Percentiles rank a stretch among this genome's conserved stretches.
phyloP scores from a whole-genome alignment of 2,329 filamentous ascomycete species.

The Ophiostoma australiae region DNA sequence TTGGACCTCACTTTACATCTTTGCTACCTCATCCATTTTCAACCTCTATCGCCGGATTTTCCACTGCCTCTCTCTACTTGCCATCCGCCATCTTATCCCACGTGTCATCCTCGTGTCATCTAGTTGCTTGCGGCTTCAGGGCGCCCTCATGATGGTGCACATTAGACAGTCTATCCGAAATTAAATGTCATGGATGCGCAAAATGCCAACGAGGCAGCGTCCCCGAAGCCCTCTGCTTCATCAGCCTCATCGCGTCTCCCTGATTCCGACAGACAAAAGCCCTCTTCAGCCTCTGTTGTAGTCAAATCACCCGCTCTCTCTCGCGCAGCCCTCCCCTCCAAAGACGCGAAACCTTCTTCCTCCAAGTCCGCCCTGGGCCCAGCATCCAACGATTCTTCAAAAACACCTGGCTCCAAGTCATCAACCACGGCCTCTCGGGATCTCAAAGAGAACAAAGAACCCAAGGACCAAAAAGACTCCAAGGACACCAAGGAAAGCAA shows the following conservation, averaged over 20 bases:
- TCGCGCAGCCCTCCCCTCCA: constrained; percentile 18
- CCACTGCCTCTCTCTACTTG: neutral
- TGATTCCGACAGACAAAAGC: constrained; percentile 36
- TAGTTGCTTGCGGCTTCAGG: constrained; percentile 28
- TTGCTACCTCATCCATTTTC: neutral
- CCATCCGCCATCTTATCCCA: neutral
- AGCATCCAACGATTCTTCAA: constrained; percentile 18
- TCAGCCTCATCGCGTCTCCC: constrained; percentile 39
- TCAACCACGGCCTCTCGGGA: constrained; percentile 33
- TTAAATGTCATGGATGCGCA: constrained; percentile 66
- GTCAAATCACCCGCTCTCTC: constrained; percentile 29
- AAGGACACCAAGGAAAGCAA: neutral
- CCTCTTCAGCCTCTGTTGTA: constrained; percentile 29
- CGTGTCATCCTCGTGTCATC: neutral
- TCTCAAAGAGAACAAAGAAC: constrained; percentile 25
- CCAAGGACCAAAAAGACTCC: neutral
- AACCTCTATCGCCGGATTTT: neutral
- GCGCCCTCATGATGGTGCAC: constrained; percentile 58
- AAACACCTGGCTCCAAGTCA: constrained; percentile 14
- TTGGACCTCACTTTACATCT: neutral
- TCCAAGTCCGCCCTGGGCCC: neutral
- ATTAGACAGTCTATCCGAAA: constrained; percentile 45
- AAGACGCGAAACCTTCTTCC: constrained; percentile 22
- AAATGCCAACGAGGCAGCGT: constrained; percentile 60
- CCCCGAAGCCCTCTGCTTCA: constrained; percentile 55